Percentiles rank a stretch among this genome's conserved stretches.
These are phyloP conservation scores for Lichtheimia ornata DNA, from an alignment of 371 early-diverging fungal genomes.

Conservation along the genomic window DNA sequence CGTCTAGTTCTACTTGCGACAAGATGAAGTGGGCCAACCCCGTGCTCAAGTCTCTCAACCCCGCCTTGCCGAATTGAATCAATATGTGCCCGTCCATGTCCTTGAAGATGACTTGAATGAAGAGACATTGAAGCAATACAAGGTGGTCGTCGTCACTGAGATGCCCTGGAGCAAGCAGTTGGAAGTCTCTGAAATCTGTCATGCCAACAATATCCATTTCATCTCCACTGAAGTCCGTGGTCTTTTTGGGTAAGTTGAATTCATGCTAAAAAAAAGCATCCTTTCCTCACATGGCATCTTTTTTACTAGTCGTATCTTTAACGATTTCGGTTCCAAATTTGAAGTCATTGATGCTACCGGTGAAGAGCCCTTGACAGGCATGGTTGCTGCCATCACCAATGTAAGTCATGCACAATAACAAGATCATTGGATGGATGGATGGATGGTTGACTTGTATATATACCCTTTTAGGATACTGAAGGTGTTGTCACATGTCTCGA, in stretches of 20 bases:
- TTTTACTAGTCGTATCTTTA: conserved; percentile 73
- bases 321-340: conserved; percentile 96
- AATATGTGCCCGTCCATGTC: conserved; percentile 94
- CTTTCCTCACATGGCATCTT: not conserved
- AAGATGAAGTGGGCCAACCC: conserved; percentile 91
- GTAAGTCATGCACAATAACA: conserved; percentile 28
- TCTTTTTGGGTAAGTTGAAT: conserved; percentile 84
- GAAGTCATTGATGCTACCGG: conserved; percentile 93
- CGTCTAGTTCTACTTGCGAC: conserved; percentile 90
- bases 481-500: conserved; percentile 96
- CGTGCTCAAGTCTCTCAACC: conserved; percentile 82
- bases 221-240: conserved; percentile 94
- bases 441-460: not conserved
- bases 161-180: conserved; percentile 77
- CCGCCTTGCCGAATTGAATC: conserved; percentile 95
- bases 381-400: conserved; percentile 88
- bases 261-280: not conserved
- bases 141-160: conserved; percentile 91
- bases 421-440: not conserved
- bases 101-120: conserved; percentile 78
- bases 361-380: conserved; percentile 91
- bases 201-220: conserved; percentile 85
- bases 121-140: conserved; percentile 74
- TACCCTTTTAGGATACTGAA: conserved; percentile 69
- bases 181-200: conserved; percentile 89